Conservation (phyloP, 495 filamentous ascomycete species). For the Annulohypoxylon stygium region DNA sequence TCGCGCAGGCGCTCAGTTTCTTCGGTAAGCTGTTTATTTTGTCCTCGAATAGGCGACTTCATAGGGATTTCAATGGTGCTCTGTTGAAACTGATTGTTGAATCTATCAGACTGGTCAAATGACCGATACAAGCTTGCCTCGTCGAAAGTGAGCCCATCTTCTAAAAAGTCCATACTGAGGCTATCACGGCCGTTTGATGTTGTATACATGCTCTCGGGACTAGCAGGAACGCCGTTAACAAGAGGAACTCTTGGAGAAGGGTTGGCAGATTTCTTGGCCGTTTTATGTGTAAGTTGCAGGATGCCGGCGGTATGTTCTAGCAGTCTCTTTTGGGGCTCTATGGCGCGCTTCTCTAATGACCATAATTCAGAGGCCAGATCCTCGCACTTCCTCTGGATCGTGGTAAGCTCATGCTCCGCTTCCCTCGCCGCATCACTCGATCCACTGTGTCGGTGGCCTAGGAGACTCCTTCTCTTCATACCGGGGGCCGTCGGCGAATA, state of each 20-base stretch:
- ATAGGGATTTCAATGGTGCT: slow-evolving; percentile 60
- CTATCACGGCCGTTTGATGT: slow-evolving; percentile 68
- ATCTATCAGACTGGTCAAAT: slow-evolving; percentile 73
- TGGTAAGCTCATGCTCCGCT: slow-evolving; percentile 79
- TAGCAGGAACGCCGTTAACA: slow-evolving; percentile 69
- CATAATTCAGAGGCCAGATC: slow-evolving; percentile 85
- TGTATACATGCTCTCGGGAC: slow-evolving; percentile 75
- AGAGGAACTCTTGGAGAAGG: slow-evolving; percentile 60
- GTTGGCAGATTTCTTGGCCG: slow-evolving; percentile 44
- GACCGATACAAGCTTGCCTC: slow-evolving; percentile 83
- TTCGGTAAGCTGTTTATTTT: slow-evolving; percentile 57
- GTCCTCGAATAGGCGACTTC: slow-evolving; percentile 61
- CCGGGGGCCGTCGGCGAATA: slow-evolving; percentile 65
- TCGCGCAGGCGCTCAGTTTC: slow-evolving; percentile 57
- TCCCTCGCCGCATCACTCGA: slow-evolving; percentile 62
- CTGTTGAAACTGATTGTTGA: slow-evolving; percentile 49
- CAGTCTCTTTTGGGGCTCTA: slow-evolving; percentile 77
- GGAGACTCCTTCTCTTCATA: slow-evolving; percentile 64
- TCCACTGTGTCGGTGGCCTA: slow-evolving; percentile 62
- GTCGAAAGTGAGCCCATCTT: slow-evolving; percentile 74
- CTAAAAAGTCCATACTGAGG: slow-evolving; percentile 60
- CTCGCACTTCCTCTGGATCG: slow-evolving; percentile 85
- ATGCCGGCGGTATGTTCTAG: slow-evolving; percentile 94
- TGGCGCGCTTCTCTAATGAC: slow-evolving; percentile 76
- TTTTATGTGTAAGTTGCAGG: slow-evolving; percentile 86